Conservation (phyloP, 2,329 filamentous ascomycete genomes). For the Penicillium sp. region DNA sequence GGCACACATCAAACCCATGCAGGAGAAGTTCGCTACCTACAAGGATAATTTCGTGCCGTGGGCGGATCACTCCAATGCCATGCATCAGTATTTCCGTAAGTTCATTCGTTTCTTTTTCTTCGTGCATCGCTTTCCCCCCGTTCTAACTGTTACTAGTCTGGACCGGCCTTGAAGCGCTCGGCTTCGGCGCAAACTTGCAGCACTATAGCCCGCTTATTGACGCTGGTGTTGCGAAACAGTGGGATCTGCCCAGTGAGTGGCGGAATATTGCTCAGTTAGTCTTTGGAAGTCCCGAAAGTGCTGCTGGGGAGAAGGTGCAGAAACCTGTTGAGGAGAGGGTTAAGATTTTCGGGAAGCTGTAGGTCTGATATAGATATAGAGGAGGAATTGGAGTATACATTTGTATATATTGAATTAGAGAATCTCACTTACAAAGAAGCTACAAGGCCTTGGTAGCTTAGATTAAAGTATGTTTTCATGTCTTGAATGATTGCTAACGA, state of each 20-base stretch:
- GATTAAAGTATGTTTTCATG: no score
- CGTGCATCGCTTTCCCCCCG: not conserved
- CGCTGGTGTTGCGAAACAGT: constrained; percentile 65
- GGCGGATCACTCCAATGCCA: constrained; percentile 74
- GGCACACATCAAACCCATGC: constrained; percentile 62
- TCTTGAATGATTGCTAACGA: no score
- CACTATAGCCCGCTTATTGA: constrained; percentile 91
- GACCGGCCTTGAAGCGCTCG: constrained; percentile 79
- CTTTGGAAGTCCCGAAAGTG: constrained; percentile 64
- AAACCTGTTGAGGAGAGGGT: constrained; percentile 65
- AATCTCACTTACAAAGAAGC: not conserved
- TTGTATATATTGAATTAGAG: not conserved
- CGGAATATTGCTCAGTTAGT: constrained; percentile 79
- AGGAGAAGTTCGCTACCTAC: constrained; percentile 70
- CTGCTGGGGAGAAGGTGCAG: constrained; percentile 64
- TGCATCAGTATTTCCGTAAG: constrained; percentile 69
- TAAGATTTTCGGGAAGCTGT: constrained; percentile 57
- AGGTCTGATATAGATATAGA: constrained; percentile 1
- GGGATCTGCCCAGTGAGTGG: constrained; percentile 72
- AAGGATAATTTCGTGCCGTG: constrained; percentile 77
- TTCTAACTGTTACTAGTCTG: constrained; percentile 53
- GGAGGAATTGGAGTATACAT: not conserved
- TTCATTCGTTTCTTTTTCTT: not conserved
- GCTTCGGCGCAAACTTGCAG: constrained; percentile 84
- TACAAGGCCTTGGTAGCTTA: no score